Evolutionary conservation across 202 grass and related monocot genomes (phyloP).

Genomic region (Schoenoplectus tabernaemontani): DNA sequence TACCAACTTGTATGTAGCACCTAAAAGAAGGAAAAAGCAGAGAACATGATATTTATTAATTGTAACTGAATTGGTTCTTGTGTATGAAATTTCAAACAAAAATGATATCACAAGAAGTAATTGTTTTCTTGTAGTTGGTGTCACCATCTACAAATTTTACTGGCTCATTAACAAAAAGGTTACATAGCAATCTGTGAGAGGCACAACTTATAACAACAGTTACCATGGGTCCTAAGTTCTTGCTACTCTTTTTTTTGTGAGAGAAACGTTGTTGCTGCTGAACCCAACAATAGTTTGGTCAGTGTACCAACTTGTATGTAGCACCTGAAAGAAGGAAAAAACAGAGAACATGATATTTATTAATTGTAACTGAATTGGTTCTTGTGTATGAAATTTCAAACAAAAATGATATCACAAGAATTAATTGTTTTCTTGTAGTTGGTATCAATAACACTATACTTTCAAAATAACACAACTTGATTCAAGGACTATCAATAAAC

Average conservation of each 20-base stretch:
- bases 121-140: background rate
- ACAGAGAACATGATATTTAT: background rate
- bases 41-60: background rate
- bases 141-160: too few relatives aligned
- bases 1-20: background rate
- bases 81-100: background rate
- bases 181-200: too few relatives aligned
- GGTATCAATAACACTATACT: background rate
- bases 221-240: too few relatives aligned
- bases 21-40: background rate
- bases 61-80: background rate
- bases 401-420: background rate
- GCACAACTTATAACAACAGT: too few relatives aligned
- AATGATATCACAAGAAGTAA: background rate
- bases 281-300: background rate
- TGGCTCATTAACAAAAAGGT: too few relatives aligned
- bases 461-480: background rate
- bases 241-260: too few relatives aligned
- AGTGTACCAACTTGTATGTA: background rate
- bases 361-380: conserved; percentile 3
- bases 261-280: background rate
- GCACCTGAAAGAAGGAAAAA: background rate
- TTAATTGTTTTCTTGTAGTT: background rate
- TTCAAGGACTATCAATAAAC: too few relatives aligned
- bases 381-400: background rate